Evolutionary conservation across 805 yeast genomes (phyloP).

Genomic region (Blastobotrys americana): DNA sequence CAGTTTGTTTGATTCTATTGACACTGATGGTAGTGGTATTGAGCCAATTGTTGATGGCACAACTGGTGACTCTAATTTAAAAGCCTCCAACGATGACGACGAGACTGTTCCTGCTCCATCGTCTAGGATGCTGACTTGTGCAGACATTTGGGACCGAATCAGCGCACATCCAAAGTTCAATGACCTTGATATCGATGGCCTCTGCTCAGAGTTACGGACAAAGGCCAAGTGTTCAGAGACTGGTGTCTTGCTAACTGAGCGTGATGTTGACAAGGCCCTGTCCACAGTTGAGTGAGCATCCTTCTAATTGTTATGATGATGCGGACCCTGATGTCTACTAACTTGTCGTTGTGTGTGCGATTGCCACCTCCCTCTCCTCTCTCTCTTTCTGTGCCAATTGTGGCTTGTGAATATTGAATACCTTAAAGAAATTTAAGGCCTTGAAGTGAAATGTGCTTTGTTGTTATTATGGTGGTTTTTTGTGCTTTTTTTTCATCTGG

Average conservation of each 20-base stretch:
- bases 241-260: constrained; percentile 80
- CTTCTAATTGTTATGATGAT: no score
- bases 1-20: constrained; percentile 32
- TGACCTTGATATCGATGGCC: constrained; percentile 88
- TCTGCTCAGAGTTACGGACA: constrained; percentile 78
- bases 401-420: no score
- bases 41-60: constrained; percentile 8
- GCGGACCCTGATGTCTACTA: no score
- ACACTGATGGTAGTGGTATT: constrained; percentile 17
- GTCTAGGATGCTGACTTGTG: constrained; percentile 51
- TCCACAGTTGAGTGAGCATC: constrained; percentile 12
- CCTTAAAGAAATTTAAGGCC: no score
- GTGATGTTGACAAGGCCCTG: constrained; percentile 61
- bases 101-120: constrained; percentile 25
- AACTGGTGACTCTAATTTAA: not conserved
- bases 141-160: constrained; percentile 94
- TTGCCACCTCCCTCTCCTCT: no score
- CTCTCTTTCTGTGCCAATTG: no score
- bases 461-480: no score
- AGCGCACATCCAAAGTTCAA: constrained; percentile 90
- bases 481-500: no score
- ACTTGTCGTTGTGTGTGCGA: no score
- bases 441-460: no score
- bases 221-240: constrained; percentile 93
- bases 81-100: constrained; percentile 5